These are phyloP conservation scores for Sporothrix pallida DNA, from an alignment of 2,329 filamentous ascomycete species.

Conservation along the genomic window DNA sequence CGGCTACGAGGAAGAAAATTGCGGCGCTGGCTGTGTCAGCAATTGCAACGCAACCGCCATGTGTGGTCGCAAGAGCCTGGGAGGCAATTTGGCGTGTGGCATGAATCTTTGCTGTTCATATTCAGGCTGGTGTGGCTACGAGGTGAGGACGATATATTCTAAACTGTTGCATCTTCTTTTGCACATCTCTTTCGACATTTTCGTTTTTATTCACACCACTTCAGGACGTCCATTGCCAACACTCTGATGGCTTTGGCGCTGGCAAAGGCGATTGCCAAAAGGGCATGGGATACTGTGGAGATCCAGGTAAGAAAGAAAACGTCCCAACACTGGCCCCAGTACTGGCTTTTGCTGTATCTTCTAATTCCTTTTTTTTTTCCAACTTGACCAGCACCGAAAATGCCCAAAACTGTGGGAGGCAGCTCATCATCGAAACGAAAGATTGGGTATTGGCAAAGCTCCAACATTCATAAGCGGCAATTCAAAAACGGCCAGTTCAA, in stretches of 20 bases:
- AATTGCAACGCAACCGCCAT: conserved; percentile 10
- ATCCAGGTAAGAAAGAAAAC: too few species aligned
- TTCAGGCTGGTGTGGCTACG: conserved; percentile 1
- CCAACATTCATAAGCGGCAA: neutral
- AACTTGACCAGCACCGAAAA: neutral
- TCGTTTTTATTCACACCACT: too few species aligned
- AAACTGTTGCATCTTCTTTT: too few species aligned
- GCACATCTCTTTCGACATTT: too few species aligned
- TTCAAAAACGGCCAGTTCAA: neutral
- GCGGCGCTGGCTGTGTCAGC: neutral
- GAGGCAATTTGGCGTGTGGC: neutral
- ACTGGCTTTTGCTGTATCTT: too few species aligned
- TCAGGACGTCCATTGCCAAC: conserved; percentile 10
- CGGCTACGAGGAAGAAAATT: neutral
- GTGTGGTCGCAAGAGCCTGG: neutral
- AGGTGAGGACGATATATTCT: too few species aligned
- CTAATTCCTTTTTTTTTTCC: too few species aligned
- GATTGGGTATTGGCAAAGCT: conserved; percentile 6
- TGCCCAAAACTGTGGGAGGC: neutral
- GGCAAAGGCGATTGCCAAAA: neutral
- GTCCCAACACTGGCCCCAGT: too few species aligned
- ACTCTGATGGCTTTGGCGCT: neutral
- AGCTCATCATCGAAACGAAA: neutral
- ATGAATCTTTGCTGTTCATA: neutral
- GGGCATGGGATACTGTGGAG: neutral